Evolutionary conservation across 371 early-diverging fungal genomes (phyloP).

Genomic region (Mucor piriformis): DNA sequence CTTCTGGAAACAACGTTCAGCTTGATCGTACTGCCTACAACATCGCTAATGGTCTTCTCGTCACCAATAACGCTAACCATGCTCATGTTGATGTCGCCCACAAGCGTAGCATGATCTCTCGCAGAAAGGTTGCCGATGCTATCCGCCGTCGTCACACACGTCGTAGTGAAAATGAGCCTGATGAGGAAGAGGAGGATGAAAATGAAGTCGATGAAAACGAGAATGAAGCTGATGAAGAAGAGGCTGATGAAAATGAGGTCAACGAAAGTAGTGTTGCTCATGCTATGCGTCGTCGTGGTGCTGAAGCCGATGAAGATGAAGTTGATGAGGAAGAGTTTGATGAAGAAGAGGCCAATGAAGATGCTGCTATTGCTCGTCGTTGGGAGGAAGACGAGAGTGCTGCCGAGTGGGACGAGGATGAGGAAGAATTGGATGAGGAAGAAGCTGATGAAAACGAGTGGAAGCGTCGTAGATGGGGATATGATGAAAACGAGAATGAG

Average conservation of each 20-base stretch:
- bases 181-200: constrained; percentile 17
- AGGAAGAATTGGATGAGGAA: constrained; percentile 11
- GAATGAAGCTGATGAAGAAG: not conserved
- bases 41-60: not conserved
- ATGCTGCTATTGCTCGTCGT: not conserved
- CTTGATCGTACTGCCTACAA: not conserved
- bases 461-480: not conserved
- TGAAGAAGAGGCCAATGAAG: constrained; percentile 1
- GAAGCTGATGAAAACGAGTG: constrained; percentile 3
- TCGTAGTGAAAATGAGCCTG: constrained; percentile 6
- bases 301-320: not conserved
- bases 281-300: not conserved
- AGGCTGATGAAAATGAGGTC: not conserved
- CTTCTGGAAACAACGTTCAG: not conserved
- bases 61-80: not conserved
- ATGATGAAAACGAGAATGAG: not conserved
- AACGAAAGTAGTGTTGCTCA: not conserved
- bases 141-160: constrained; percentile 8
- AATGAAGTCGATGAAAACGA: constrained; percentile 1
- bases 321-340: not conserved
- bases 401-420: not conserved
- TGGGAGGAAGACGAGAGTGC: too few relatives aligned
- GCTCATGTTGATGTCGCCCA: not conserved
- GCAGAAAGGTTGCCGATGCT: constrained; percentile 16
- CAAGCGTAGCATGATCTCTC: not conserved